Conservation (phyloP, 495 filamentous ascomycete genomes). For the Annulohypoxylon bovei region DNA sequence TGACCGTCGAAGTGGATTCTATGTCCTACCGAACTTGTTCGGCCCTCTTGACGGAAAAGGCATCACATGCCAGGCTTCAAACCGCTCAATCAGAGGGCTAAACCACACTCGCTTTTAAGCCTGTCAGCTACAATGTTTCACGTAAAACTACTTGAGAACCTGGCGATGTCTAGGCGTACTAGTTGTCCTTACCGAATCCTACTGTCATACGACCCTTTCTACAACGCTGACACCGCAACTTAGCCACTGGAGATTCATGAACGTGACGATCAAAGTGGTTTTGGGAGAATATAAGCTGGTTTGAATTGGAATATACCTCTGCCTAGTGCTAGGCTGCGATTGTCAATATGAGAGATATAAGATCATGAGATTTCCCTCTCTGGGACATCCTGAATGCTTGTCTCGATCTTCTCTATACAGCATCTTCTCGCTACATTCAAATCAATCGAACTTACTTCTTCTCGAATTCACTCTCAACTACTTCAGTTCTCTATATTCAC, state of each 20-base stretch:
- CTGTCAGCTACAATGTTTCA: slow-evolving; percentile 20
- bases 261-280: slow-evolving; percentile 3
- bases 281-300: neutral
- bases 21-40: slow-evolving; percentile 19
- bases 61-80: slow-evolving; percentile 28
- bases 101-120: slow-evolving; percentile 11
- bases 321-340: slow-evolving; percentile 18
- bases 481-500: neutral
- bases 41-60: neutral
- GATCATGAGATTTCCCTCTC: neutral
- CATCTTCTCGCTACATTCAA: neutral
- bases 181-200: slow-evolving; percentile 22
- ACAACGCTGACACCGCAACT: slow-evolving; percentile 30
- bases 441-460: neutral
- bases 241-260: slow-evolving; percentile 18
- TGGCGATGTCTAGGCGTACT: slow-evolving; percentile 19
- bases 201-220: slow-evolving; percentile 36
- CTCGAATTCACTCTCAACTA: no score
- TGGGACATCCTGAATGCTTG: neutral
- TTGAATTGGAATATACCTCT: neutral
- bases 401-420: neutral
- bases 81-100: slow-evolving; percentile 15
- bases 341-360: neutral
- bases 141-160: slow-evolving; percentile 2
- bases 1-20: slow-evolving; percentile 14